phyloP scores from a whole-genome alignment of 202 grass and related monocot species.

The Setaria viridis region DNA sequence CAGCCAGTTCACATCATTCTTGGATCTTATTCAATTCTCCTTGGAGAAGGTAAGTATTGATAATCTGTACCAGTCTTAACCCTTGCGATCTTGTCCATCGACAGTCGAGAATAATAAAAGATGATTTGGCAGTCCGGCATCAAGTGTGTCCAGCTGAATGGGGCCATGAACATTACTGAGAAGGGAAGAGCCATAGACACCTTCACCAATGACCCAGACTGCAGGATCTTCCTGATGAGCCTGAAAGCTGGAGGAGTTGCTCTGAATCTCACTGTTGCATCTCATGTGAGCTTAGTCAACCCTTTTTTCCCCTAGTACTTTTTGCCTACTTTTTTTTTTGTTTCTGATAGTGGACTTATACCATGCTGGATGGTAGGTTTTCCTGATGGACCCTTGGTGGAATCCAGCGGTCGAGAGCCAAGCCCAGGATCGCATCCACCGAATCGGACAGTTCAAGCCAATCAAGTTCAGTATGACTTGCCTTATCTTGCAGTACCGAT shows the following conservation, averaged over 20 bases:
- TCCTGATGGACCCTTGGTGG: slow-evolving; percentile 98
- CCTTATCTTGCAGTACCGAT: slow-evolving; percentile 16
- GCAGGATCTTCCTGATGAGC: slow-evolving; percentile 95
- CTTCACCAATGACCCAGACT: slow-evolving; percentile 77
- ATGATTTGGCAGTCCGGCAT: slow-evolving; percentile 72
- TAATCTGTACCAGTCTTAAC: slow-evolving; percentile 4
- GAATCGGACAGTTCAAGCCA: slow-evolving; percentile 99
- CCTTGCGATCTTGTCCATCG: neutral
- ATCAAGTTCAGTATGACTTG: slow-evolving; percentile 59
- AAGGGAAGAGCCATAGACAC: slow-evolving; percentile 85
- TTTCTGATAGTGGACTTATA: slow-evolving; percentile 10
- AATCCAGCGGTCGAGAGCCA: slow-evolving; percentile 95
- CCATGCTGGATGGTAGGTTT: slow-evolving; percentile 66
- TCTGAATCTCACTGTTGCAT: slow-evolving; percentile 94
- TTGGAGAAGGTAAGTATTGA: slow-evolving; percentile 58
- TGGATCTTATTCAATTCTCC: slow-evolving; percentile 93
- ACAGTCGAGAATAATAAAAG: slow-evolving; percentile 29
- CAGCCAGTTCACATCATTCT: slow-evolving; percentile 96
- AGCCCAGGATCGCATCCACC: slow-evolving; percentile 93
- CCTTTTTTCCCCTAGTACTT: neutral
- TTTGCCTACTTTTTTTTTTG: neutral
- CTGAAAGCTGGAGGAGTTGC: slow-evolving; percentile 96
- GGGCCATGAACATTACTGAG: slow-evolving; percentile 79
- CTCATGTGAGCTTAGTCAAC: slow-evolving; percentile 66
- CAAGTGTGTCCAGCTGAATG: slow-evolving; percentile 87